Evolutionary conservation across 305 asterid species (phyloP), one percentile per base, ranked within the genome.

Genomic region (Coffea humblotiana): DNA sequence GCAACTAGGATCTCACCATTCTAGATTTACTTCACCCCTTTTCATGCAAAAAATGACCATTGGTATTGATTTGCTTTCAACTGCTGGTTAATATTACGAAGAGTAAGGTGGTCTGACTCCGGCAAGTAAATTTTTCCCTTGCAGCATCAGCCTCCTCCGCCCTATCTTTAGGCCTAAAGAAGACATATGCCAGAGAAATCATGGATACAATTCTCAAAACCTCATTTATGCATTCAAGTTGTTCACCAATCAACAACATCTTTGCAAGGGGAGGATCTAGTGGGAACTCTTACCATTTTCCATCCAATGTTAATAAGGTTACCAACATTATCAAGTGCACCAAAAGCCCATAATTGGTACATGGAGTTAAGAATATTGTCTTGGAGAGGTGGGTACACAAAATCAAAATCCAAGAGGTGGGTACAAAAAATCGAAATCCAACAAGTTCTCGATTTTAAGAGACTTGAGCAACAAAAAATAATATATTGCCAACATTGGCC

Each of bases 351-450:
- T 81, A 92, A 83, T 83, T 96, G 98, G 86, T 94, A 94, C 98
- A 96, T 94, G 78, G 99, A 96, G 85, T 93, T 94, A 35, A 92
- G 94, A 79, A 93, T 92, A 84, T 94, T 96, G 69, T 96, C 98
- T 64, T 96, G 98, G 63, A 98, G 99, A 37, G 97, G 98, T 8
- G 99, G 98, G 47, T 94, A 98, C 98, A 96, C 93, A 80, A 94
- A 96, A 83, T 96, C 97, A 23, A 37, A 37, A 37, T 37, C 43
- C 43, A 37, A 37, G 43, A 37, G 43, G 43, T 37, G 43, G 43
- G 43, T 37, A 37, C 43, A 37, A 0, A 37, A 37, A 37, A 37
- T 3, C 43, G 6, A 93, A 96, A 87, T 96, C 98, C 82, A 94
- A 77, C 80, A 96, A 79, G 82, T 93, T 94, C 63, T 94, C 96